phyloP scores from a whole-genome alignment of 129 eudicot genomes.

The Gnaphalium uliginosum region DNA sequence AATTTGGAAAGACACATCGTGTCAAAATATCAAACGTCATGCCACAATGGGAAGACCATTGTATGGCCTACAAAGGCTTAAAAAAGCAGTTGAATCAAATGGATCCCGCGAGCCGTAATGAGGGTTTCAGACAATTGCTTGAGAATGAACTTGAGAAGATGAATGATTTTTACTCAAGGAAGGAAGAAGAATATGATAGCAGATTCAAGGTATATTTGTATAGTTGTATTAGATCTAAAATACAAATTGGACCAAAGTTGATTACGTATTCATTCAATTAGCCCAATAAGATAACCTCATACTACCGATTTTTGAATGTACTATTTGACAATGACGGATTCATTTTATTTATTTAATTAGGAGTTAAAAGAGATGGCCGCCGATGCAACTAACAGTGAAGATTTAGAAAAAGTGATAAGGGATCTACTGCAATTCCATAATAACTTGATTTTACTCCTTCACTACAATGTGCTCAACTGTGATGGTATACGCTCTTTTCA shows the following conservation, averaged over 20 bases:
- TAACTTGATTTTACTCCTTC: constrained; percentile 44
- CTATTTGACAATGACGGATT: too few species aligned
- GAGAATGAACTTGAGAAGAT: constrained; percentile 37
- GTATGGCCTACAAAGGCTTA: constrained; percentile 39
- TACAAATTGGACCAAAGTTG: too few species aligned
- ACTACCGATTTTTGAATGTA: too few species aligned
- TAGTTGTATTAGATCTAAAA: neutral
- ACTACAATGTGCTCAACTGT: constrained; percentile 43
- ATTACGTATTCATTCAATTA: too few species aligned
- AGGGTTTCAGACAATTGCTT: constrained; percentile 40
- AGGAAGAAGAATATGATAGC: constrained; percentile 37
- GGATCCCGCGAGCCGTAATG: constrained; percentile 30
- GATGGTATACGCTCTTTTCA: constrained; percentile 30
- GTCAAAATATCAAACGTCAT: constrained; percentile 34
- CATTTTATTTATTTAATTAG: constrained; percentile 17
- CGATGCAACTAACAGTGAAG: constrained; percentile 21
- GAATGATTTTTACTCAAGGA: constrained; percentile 28
- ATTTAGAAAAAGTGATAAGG: constrained; percentile 22
- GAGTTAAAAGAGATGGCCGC: constrained; percentile 31
- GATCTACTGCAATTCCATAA: constrained; percentile 43
- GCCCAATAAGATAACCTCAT: too few species aligned
- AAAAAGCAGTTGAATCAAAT: constrained; percentile 37
- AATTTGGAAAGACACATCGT: constrained; percentile 41
- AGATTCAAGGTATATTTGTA: constrained; percentile 31
- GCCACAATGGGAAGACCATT: constrained; percentile 47